Evolutionary conservation across 768 basidiomycete genomes (phyloP).

Genomic region (Rubroboletus satanas): DNA sequence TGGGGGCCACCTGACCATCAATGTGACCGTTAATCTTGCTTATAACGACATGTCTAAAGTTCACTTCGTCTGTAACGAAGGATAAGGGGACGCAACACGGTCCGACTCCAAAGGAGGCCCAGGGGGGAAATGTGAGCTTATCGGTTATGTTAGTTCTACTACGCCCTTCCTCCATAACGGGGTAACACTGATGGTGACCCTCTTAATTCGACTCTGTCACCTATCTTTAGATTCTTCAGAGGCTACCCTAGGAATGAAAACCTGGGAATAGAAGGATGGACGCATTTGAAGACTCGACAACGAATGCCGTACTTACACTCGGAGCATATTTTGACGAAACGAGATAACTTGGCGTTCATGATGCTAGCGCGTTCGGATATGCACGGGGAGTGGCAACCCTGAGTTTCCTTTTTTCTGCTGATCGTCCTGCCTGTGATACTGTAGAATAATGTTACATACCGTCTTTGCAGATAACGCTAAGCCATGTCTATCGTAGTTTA

Average conservation of each 20-base stretch:
- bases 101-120: background rate
- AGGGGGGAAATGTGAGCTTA: background rate
- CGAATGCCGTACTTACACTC: background rate
- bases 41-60: background rate
- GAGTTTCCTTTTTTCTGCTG: too few species aligned
- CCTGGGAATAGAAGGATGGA: background rate
- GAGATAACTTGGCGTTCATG: background rate
- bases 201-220: background rate
- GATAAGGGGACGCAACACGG: background rate
- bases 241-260: background rate
- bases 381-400: background rate
- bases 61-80: background rate
- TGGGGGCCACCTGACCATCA: background rate
- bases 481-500: background rate
- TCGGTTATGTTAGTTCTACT: background rate
- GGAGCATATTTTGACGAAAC: background rate
- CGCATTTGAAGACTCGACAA: background rate
- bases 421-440: too few species aligned
- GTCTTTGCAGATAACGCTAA: too few species aligned
- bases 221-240: conserved; percentile 8
- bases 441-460: too few species aligned
- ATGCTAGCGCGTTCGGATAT: background rate
- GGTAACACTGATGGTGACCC: background rate
- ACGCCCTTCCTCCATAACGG: conserved; percentile 1
- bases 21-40: background rate